phyloP scores from a whole-genome alignment of 139 green algal genomes.

The Coccomyxa sp. region DNA sequence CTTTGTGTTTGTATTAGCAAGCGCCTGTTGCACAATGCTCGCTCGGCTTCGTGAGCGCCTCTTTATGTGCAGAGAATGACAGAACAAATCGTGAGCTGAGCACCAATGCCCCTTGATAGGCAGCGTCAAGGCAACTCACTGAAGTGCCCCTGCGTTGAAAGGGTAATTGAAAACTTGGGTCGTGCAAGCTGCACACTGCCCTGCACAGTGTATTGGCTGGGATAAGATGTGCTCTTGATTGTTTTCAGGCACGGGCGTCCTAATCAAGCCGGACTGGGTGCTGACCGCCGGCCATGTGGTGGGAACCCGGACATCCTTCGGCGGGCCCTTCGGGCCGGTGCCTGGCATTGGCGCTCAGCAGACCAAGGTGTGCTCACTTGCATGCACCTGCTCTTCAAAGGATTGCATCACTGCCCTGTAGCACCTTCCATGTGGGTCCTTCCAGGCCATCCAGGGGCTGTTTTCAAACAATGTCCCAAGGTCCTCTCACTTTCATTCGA shows the following conservation, averaged over 20 bases:
- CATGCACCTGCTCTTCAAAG: neutral
- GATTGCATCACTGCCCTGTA: too few species aligned
- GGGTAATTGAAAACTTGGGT: neutral
- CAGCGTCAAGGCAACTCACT: neutral
- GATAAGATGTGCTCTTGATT: neutral
- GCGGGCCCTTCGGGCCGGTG: neutral
- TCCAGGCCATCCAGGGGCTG: too few species aligned
- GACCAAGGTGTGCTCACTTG: neutral
- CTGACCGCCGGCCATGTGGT: neutral
- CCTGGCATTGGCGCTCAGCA: neutral
- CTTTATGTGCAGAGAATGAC: too few species aligned
- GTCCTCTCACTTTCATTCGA: too few species aligned
- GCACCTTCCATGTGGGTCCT: too few species aligned
- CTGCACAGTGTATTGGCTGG: neutral
- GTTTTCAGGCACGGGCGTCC: neutral
- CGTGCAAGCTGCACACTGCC: neutral
- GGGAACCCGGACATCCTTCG: neutral
- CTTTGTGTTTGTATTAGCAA: too few species aligned
- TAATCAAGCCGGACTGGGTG: neutral
- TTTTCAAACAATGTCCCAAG: too few species aligned
- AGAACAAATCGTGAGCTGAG: too few species aligned
- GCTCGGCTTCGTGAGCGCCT: neutral
- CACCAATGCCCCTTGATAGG: neutral
- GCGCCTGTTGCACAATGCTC: neutral
- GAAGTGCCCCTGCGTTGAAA: neutral